Percentiles rank a stretch among this genome's conserved stretches.
Conservation (phyloP, 768 basidiomycete genomes). For the Mycena indigotica region DNA sequence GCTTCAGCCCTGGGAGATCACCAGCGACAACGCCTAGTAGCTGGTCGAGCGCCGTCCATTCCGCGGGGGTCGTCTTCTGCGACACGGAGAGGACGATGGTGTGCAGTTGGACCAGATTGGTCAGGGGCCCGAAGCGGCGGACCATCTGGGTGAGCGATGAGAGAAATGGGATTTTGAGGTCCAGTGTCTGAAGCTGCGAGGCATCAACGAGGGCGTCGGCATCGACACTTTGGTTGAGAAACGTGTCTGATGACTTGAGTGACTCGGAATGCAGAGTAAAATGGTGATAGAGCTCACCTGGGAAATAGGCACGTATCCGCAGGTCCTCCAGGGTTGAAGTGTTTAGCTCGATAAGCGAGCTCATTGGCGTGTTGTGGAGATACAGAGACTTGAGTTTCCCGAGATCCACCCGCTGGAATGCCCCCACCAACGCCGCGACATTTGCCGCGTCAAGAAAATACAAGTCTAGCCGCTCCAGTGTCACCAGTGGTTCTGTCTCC, state of each 20-base stretch:
- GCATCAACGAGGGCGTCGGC: slow-evolving; percentile 5
- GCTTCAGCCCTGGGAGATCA: slow-evolving; percentile 1
- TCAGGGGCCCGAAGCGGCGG: slow-evolving; percentile 1
- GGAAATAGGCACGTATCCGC: slow-evolving; percentile 7
- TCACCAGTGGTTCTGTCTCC: not conserved
- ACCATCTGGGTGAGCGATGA: slow-evolving; percentile 5
- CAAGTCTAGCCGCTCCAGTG: slow-evolving; percentile 9
- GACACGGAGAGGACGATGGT: slow-evolving; percentile 8
- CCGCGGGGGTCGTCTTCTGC: not conserved
- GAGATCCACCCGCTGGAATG: slow-evolving; percentile 11
- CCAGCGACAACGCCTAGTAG: not conserved
- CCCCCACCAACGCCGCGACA: not conserved
- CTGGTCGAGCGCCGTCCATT: slow-evolving; percentile 13
- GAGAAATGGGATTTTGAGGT: slow-evolving; percentile 8
- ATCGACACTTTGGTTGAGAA: not conserved
- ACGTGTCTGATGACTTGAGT: too few species aligned
- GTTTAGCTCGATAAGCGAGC: slow-evolving; percentile 2
- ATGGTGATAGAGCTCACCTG: too few species aligned
- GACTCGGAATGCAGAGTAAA: too few species aligned
- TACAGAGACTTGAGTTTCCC: slow-evolving; percentile 7
- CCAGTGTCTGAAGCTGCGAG: slow-evolving; percentile 4
- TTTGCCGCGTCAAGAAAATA: slow-evolving; percentile 7
- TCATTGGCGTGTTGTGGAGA: slow-evolving; percentile 17
- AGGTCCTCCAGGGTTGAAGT: slow-evolving; percentile 1
- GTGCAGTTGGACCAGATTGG: not conserved